These are phyloP conservation scores for Gloeopeniophorella convolvens DNA, from an alignment of 768 basidiomycete genomes.

Conservation along the genomic window DNA sequence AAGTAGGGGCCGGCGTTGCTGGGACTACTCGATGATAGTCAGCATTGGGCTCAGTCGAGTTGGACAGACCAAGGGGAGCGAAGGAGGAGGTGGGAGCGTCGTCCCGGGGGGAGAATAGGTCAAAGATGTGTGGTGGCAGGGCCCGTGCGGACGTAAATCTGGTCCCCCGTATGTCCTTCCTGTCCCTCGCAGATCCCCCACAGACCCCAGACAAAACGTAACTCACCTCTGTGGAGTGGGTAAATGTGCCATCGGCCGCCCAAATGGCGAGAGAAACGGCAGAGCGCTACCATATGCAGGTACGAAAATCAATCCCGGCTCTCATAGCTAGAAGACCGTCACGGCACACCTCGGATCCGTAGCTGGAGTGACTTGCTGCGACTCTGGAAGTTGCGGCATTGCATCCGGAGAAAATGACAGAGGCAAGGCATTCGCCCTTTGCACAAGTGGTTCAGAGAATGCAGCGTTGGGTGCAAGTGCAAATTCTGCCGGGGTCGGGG, in stretches of 20 bases:
- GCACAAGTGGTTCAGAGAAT: not conserved
- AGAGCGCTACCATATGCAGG: slow-evolving; percentile 1
- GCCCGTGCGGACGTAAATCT: not conserved
- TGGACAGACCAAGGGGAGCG: not conserved
- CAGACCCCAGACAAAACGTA: not conserved
- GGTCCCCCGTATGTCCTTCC: not conserved
- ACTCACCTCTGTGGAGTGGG: slow-evolving; percentile 33
- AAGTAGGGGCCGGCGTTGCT: slow-evolving; percentile 14
- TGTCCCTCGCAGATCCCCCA: not conserved
- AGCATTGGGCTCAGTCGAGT: not conserved
- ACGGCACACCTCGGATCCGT: slow-evolving; percentile 4
- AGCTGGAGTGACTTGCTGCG: slow-evolving; percentile 2
- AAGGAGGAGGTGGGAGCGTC: not conserved
- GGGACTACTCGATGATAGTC: slow-evolving; percentile 2
- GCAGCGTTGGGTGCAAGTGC: not conserved
- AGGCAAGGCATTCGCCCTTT: not conserved
- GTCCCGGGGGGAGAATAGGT: not conserved
- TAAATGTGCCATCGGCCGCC: slow-evolving; percentile 22
- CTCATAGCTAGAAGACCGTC: too few relatives aligned
- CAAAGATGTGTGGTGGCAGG: not conserved
- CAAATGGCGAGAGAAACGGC: slow-evolving; percentile 11
- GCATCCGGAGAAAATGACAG: not conserved
- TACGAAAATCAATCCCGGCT: not conserved
- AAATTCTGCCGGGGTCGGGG: not conserved
- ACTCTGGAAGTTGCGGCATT: not conserved